phyloP scores from a whole-genome alignment of 2,329 filamentous ascomycete genomes.

The Pseudogymnoascus sp. region DNA sequence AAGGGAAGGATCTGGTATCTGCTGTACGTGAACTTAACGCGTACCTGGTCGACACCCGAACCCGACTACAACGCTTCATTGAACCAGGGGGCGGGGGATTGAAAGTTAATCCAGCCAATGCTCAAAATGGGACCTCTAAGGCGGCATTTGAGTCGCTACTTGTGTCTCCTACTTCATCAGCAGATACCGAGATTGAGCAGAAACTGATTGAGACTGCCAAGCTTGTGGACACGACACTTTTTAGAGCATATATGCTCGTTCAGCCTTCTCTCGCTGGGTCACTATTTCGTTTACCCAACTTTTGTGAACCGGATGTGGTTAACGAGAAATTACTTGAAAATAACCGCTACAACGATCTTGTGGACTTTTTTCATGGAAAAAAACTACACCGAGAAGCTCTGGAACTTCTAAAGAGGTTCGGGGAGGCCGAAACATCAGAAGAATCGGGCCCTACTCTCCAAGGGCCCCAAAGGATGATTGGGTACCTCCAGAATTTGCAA shows the following conservation, averaged over 20 bases:
- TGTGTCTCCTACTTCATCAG: slow-evolving; percentile 31
- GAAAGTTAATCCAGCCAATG: slow-evolving; percentile 36
- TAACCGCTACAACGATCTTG: slow-evolving; percentile 81
- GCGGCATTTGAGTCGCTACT: slow-evolving; percentile 49
- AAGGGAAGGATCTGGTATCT: slow-evolving; percentile 74
- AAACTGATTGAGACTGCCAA: slow-evolving; percentile 69
- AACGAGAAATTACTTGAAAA: slow-evolving; percentile 86
- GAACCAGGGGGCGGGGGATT: slow-evolving; percentile 55
- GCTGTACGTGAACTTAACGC: slow-evolving; percentile 77
- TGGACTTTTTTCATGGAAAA: slow-evolving; percentile 97
- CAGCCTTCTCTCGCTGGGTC: slow-evolving; percentile 76
- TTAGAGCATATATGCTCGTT: slow-evolving; percentile 91
- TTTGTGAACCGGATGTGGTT: slow-evolving; percentile 91
- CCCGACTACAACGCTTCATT: slow-evolving; percentile 52
- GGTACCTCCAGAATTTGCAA: slow-evolving; percentile 81
- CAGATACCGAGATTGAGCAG: slow-evolving; percentile 52
- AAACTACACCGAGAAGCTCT: slow-evolving; percentile 82
- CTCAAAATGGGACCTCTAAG: slow-evolving; percentile 36
- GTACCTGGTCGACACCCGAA: slow-evolving; percentile 80
- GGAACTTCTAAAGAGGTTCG: slow-evolving; percentile 73
- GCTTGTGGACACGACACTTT: slow-evolving; percentile 87
- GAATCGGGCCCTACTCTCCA: slow-evolving; percentile 51
- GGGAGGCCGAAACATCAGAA: slow-evolving; percentile 46
- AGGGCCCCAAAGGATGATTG: slow-evolving; percentile 75
- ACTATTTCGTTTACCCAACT: slow-evolving; percentile 91